Percentiles rank a stretch among this genome's conserved stretches.
Evolutionary conservation across 148 eudicot species (phyloP).

Genomic region (Talinum fruticosum): DNA sequence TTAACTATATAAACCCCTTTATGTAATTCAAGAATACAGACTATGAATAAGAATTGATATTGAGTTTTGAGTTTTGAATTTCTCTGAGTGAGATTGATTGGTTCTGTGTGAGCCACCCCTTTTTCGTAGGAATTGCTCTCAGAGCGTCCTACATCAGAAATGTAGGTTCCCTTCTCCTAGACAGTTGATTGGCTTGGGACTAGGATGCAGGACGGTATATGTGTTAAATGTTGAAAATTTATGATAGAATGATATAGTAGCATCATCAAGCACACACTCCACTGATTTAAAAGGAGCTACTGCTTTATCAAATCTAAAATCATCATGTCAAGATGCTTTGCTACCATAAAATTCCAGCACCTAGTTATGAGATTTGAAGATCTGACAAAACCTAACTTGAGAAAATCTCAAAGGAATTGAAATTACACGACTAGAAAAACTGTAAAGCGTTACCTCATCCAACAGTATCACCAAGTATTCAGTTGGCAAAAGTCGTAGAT

Average conservation of each 20-base stretch:
- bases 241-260: slow-evolving; percentile 1
- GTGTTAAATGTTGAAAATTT: neutral
- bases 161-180: neutral
- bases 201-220: neutral
- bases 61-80: too few species aligned
- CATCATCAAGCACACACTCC: neutral
- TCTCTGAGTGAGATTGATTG: too few species aligned
- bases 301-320: neutral
- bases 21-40: too few species aligned
- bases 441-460: slow-evolving; percentile 63
- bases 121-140: too few species aligned
- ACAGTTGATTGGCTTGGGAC: neutral
- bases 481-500: slow-evolving; percentile 77
- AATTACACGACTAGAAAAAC: neutral
- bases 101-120: too few species aligned
- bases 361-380: slow-evolving; percentile 8
- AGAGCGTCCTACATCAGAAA: too few species aligned
- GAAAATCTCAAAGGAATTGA: neutral
- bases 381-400: neutral
- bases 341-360: neutral
- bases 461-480: slow-evolving; percentile 81
- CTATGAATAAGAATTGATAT: too few species aligned
- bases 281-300: neutral
- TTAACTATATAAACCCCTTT: too few species aligned
- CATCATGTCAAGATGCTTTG: neutral